Conservation (phyloP, 495 filamentous ascomycete genomes). For the Parmelia sp. region DNA sequence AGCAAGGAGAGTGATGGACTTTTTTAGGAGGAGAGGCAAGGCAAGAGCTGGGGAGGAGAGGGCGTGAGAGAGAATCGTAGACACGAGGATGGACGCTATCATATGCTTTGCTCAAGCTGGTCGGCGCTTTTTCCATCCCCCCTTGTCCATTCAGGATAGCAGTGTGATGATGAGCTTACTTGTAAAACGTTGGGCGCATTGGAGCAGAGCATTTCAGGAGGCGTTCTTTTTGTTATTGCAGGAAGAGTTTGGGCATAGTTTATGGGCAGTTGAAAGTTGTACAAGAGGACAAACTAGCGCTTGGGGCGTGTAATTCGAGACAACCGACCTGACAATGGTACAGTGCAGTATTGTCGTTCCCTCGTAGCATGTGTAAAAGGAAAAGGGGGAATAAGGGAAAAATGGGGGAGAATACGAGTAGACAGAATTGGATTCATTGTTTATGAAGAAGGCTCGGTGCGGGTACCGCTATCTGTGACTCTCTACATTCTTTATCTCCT, state of each 20-base stretch:
- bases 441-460: no score
- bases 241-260: constrained; percentile 1
- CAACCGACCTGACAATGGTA: constrained; percentile 1
- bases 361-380: not conserved
- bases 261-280: constrained; percentile 4
- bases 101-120: not conserved
- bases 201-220: constrained; percentile 12
- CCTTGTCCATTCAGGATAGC: constrained; percentile 18
- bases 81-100: not conserved
- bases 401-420: no score
- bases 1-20: constrained; percentile 93
- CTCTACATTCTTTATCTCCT: no score
- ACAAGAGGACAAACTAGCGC: constrained; percentile 11
- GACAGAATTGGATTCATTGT: no score
- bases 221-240: constrained; percentile 10
- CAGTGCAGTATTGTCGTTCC: not conserved
- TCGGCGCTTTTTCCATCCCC: constrained; percentile 12
- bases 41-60: constrained; percentile 59
- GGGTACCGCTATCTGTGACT: no score
- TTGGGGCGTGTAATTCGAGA: constrained; percentile 12
- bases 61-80: constrained; percentile 5
- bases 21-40: constrained; percentile 82
- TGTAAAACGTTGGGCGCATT: constrained; percentile 14
- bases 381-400: no score
- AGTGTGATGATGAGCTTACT: constrained; percentile 13